Base-by-base conservation (phyloP, 73 alveolate species). In the Paraurostyla sp. region DNA sequence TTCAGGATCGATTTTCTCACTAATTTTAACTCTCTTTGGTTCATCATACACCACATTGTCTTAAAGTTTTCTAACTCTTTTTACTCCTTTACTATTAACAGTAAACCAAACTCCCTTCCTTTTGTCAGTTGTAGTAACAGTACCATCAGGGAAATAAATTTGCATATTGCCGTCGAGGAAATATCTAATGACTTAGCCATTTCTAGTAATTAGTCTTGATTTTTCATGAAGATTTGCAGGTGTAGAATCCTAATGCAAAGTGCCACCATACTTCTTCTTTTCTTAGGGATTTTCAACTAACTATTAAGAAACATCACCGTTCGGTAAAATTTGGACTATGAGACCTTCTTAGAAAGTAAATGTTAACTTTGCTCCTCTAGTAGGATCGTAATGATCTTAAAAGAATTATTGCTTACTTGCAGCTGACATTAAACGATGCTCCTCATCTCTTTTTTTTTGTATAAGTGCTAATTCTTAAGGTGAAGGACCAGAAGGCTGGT, bases 281-380 rank as follows among this genome's bases (percentile, higher is more conserved):
- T 69, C 84, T 2, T 38, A 35, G 9, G 58, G 6, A 38, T 69
- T 49, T 25, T 56, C 80, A 11, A 52, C 23, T 0, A 36, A 13
- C 27, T 52, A 7, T 85, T 91, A 95, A 65, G 88, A 58, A 33
- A 94, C 83, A 76, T 94, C 97, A 35, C 98, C 98, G 76, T 85
- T 87, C 20, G 97, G 97, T 25, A 95, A 90, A 32, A 95, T 88
- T 63, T 93, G 93, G 50, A 95, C 97, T 0, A 95, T 57, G 49
- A 95, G 95, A 29, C 98, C 98, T 83, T 94, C 95, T 33, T 62
- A 68, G 85, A 80, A 93, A 11, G 98, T 95, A 76, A 97, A 50
- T 0, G 98, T 71, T 25, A 93, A 63, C 51, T 75, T 45, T 20
- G 92, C 89, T 7, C 97, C 97, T 7, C 46, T 29, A 22, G 50